These are phyloP conservation scores for Blastocystis hominis DNA, from an alignment of 352 stramenopile genomes.

Conservation along the genomic window DNA sequence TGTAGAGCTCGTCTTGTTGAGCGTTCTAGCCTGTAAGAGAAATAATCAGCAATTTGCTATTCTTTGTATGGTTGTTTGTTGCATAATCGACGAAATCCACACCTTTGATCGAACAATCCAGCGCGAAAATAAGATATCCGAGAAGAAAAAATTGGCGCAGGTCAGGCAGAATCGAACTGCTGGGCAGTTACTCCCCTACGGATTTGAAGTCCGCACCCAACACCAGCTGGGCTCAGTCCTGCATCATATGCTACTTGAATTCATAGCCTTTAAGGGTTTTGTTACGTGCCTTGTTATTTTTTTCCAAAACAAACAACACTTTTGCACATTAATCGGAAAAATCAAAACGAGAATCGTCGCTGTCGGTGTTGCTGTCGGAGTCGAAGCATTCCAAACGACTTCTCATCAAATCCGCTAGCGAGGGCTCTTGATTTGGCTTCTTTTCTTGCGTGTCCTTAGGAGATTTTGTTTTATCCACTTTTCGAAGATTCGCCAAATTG, in stretches of 20 bases:
- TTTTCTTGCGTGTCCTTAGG: background rate
- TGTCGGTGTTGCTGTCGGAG: conserved; percentile 10
- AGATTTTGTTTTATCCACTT: background rate
- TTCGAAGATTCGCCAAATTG: conserved; percentile 1
- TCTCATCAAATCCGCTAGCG: conserved; percentile 24
- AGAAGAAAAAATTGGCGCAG: conserved; percentile 31
- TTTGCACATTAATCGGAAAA: conserved; percentile 24
- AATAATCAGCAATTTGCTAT: background rate
- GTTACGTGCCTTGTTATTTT: background rate
- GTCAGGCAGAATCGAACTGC: conserved; percentile 58
- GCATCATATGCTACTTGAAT: background rate
- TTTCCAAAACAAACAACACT: background rate
- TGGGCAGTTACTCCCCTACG: conserved; percentile 48
- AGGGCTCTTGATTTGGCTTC: background rate
- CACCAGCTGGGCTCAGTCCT: conserved; percentile 57
- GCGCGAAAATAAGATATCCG: too few relatives aligned
- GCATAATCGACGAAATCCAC: background rate
- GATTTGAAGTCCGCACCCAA: conserved; percentile 58
- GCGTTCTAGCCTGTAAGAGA: background rate
- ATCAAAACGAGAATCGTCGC: conserved; percentile 45
- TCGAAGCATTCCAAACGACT: conserved; percentile 21
- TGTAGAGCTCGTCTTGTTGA: background rate
- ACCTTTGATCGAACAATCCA: too few relatives aligned
- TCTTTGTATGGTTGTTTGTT: background rate
- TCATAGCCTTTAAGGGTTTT: background rate